Base-by-base conservation (phyloP, 1,139 yeast species). In the Trichomonascaceae sp. region DNA sequence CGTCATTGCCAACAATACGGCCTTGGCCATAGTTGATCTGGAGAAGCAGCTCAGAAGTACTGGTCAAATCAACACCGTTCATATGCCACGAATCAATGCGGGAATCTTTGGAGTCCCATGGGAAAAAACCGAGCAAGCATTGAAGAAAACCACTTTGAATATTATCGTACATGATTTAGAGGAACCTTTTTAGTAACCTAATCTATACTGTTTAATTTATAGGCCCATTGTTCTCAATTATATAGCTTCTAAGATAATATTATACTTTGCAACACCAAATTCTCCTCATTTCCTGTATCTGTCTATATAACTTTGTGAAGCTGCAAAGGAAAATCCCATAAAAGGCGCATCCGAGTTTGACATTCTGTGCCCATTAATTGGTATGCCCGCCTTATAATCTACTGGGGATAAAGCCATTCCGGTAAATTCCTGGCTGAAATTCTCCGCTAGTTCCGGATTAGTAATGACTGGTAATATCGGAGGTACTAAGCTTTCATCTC, bases 381-480 rank as follows among this genome's bases (percentile, higher is more conserved):
- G 60, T 15, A 62, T 54, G 15, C 60, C 57, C 9, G 45, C n/a
- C 22, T 20, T 19, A 15, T 39, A 30, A 13, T 65, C 63, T 7
- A 62, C 67, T 4, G 74, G 69, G 48, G 74, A 65, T 38, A 74
- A 53, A 0, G 69, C 66, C 87, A 90, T 82, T n/a, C 80, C 83
- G 0, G 98, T 91, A 70, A 91, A 93, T 62, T 89, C 96, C 19
- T 78, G 71, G 63, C 93, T 95, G 67, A 93, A 93, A 67, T 93
- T 93, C 68, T 93, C 98, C 0, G 99, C 99, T 60, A 88, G 72
- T 38, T 79, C 82, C 13, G 95, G 91, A 64, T 90, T 87, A 0
- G 96, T 87, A 51, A 91, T 85, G 12, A 86, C 72, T 0, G 98
- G 98, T 36, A 83, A 75, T 50, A 93, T 89, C 0, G 99, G 98